Conservation (phyloP, 2,329 filamentous ascomycete genomes). For the Phyllosticta citriasiana region DNA sequence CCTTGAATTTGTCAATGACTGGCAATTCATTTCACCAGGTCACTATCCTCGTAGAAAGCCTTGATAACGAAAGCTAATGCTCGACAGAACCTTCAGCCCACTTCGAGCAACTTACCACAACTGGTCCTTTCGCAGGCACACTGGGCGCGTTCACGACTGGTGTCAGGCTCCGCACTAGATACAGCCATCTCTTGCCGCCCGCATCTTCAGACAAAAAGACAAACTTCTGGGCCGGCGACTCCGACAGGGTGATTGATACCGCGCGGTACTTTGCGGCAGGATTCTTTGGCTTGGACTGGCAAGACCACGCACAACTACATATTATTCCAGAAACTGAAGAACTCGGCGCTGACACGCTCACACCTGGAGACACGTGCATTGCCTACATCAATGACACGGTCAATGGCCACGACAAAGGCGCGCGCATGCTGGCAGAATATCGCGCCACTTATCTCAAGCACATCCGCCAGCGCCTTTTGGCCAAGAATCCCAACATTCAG, state of each 20-base stretch:
- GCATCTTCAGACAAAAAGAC: constrained; percentile 21
- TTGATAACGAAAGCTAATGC: not conserved
- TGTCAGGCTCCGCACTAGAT: constrained; percentile 43
- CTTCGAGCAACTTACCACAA: constrained; percentile 46
- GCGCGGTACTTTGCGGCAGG: constrained; percentile 45
- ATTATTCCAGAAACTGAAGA: constrained; percentile 44
- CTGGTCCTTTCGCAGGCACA: constrained; percentile 47
- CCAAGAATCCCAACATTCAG: constrained; percentile 33
- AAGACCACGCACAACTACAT: constrained; percentile 33
- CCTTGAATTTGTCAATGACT: constrained; percentile 44
- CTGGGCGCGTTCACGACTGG: constrained; percentile 46
- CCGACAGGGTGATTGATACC: constrained; percentile 45
- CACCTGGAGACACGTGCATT: constrained; percentile 40
- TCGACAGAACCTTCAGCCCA: constrained; percentile 26
- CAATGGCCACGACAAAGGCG: constrained; percentile 42
- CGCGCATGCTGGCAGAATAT: constrained; percentile 37
- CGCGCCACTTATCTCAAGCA: constrained; percentile 37
- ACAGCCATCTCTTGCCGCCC: constrained; percentile 35
- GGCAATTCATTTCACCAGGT: constrained; percentile 44
- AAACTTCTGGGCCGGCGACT: constrained; percentile 46
- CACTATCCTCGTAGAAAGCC: constrained; percentile 1
- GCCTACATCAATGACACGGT: constrained; percentile 28
- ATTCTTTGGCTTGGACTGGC: constrained; percentile 44
- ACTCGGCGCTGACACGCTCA: constrained; percentile 45
- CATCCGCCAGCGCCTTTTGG: constrained; percentile 35